Conservation (phyloP, 345 rosid genomes). For the Gynandropsis gynandra region DNA sequence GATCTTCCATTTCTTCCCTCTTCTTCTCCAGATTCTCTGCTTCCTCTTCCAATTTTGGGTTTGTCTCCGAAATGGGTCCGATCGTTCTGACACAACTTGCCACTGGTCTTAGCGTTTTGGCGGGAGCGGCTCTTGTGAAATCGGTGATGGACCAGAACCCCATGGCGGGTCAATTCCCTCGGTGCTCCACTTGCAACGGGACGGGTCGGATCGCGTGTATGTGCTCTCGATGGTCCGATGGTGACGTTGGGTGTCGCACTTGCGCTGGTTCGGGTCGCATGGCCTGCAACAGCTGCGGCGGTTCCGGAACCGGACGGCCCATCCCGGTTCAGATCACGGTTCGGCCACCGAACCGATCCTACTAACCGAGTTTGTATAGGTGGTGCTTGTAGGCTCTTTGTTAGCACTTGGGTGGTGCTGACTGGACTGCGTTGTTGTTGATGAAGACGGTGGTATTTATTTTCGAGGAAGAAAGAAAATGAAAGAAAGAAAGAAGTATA, state of each 20-base stretch:
- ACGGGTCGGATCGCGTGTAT: conserved; percentile 73
- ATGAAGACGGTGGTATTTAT: too few relatives aligned
- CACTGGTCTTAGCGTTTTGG: conserved; percentile 75
- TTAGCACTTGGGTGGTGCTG: too few relatives aligned
- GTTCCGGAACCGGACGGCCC: conserved; percentile 83
- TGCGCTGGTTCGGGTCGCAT: conserved; percentile 87
- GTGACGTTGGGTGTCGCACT: conserved; percentile 78
- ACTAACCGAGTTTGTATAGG: conserved; percentile 24
- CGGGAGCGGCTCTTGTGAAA: conserved; percentile 78
- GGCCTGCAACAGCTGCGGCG: conserved; percentile 80
- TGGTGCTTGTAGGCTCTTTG: too few relatives aligned
- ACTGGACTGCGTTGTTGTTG: too few relatives aligned
- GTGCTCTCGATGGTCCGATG: conserved; percentile 90
- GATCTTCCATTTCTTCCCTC: too few relatives aligned
- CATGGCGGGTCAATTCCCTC: conserved; percentile 70
- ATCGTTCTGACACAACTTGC: conserved; percentile 72
- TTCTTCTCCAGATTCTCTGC: too few relatives aligned
- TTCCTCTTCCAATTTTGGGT: too few relatives aligned
- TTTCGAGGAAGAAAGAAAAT: too few relatives aligned
- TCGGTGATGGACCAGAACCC: conserved; percentile 81
- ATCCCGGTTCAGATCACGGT: conserved; percentile 64
- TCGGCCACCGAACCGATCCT: conserved; percentile 42
- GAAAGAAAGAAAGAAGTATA: too few relatives aligned
- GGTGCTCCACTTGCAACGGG: conserved; percentile 77
- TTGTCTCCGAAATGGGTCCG: conserved; percentile 81